Evolutionary conservation across 352 stramenopile species (phyloP).

Genomic region (Phytopythium montanum): DNA sequence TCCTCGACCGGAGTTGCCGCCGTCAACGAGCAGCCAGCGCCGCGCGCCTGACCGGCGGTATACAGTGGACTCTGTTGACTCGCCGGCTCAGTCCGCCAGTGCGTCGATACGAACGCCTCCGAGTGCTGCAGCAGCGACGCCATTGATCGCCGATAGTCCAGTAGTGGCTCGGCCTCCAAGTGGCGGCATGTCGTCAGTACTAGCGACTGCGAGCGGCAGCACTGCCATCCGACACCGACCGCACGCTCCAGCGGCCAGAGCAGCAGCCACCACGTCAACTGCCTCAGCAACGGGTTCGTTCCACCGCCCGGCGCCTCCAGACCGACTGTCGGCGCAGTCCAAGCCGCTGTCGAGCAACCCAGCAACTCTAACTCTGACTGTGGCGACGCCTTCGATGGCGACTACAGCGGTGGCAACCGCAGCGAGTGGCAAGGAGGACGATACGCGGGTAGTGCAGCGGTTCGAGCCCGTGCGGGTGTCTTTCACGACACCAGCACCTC

Average conservation of each 20-base stretch:
- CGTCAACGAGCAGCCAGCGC: conserved; percentile 8
- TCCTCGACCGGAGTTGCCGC: conserved; percentile 17
- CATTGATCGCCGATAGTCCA: neutral
- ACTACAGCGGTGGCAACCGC: neutral
- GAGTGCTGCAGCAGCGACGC: conserved; percentile 7
- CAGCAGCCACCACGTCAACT: neutral
- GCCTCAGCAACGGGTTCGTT: neutral
- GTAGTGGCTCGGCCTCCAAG: neutral
- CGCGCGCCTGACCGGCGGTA: conserved; percentile 2
- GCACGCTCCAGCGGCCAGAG: conserved; percentile 4
- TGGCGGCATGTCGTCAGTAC: neutral
- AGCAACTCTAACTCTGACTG: neutral
- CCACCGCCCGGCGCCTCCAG: conserved; percentile 11
- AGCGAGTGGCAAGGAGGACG: conserved; percentile 17
- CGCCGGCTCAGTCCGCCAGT: conserved; percentile 11
- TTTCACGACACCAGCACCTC: neutral
- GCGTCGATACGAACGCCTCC: conserved; percentile 5
- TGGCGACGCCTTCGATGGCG: neutral
- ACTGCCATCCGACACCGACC: conserved; percentile 18
- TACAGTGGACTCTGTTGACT: conserved; percentile 1
- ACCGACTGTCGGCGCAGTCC: conserved; percentile 8
- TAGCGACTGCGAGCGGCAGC: conserved; percentile 19
- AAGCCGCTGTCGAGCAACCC: neutral
- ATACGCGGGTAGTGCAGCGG: conserved; percentile 20
- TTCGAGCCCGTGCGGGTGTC: neutral